Evolutionary conservation across 2,329 filamentous ascomycete genomes (phyloP), one percentile per base, ranked within the genome.

Genomic region (Knufia petricola): DNA sequence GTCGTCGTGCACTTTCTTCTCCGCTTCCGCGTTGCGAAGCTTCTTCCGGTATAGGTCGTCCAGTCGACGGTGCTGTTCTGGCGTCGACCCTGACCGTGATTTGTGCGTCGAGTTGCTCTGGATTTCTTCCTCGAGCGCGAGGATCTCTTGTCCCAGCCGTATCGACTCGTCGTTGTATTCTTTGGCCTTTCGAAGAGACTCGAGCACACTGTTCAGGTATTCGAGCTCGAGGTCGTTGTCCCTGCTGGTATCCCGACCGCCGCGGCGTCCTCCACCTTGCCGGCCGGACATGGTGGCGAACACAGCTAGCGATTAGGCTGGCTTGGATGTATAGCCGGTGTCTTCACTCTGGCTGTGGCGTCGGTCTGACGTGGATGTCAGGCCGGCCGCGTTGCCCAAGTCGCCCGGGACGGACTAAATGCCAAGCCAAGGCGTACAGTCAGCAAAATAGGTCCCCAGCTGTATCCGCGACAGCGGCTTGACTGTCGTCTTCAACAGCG

Each of bases 1-100:
- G 12, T 71, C 71, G 49, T 73, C 70, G 43, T 73, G 64, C 28
- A 74, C 71, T 17, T 67, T 65, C 52, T 66, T 66, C 54, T 74
- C 71, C 37, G 72, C 68, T 51, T 74, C 71, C 42, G 69, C 68
- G 36, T 72, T 62, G 53, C 69, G 71, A 46, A 68, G 58, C 44
- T 69, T 66, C 51, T 71, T 68, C 39, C 71, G 66, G 52, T 72
- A 69, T 40, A 69, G 64, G 40, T 57, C 61, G 52, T 73, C 69
- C 17, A 74, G 64, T 44, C 69, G 64, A 34, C 48, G 50, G 32
- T 53, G 52, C 34, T 58, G 51, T 9, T 59, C 56, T 26, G 53
- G 46, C 10, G 53, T 56, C 4, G 52, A 50, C 15, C 51, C 51
- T 55, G 40, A 37, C 34, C 43, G 15, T 21, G 21, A 20, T 24